Base-by-base conservation (phyloP, 495 filamentous ascomycete genomes). In the Apodospora peruviana region DNA sequence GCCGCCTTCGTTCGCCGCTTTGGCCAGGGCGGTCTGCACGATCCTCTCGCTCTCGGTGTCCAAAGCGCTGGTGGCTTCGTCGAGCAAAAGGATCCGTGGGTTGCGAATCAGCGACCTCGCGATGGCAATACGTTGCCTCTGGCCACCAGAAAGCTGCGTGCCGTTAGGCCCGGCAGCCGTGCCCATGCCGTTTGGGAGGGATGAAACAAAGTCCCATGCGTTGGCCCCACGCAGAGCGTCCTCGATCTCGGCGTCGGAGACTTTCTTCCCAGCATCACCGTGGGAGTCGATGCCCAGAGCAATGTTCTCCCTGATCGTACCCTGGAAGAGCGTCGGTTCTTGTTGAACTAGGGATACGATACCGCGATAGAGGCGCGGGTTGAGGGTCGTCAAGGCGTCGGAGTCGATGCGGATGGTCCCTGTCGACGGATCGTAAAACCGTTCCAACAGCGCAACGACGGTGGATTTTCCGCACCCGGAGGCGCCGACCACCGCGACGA, bases 41-140 rank as follows among this genome's bases (percentile, higher is more conserved):
- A 86, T 68, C 55, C 77, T 77, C 71, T 95, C 88, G 23, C 77
- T 81, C 69, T 90, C 82, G 7, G 83, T 82, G 56, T 95, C 89
- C 29, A 93, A 68, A 19, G 81, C 83, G 39, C 77, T 83, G 1
- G 89, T 93, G 1, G 88, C 85, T 65, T 95, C 89, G 60, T 95
- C 89, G 11, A 95, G 76, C 32, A 95, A 68, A 52, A 95, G 59
- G 27, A 93, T 66, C 48, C 78, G 74, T n/a, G 89, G 89, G 32
- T 82, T 75, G 16, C 88, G 81, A 7, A 93, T 73, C n/a, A 93
- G 74, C 0, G 89, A 87, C 19, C 89, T 75, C 3, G 89, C 89
- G 46, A 95, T 87, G 1, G 85, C 80, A 25, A 95, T 69, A 19
- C 89, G 77, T 64, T 93, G 89, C 61, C 83, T 83, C 67, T 95